Conservation (phyloP, 78 protist genomes). For the Dictyostelium firmibasis region DNA sequence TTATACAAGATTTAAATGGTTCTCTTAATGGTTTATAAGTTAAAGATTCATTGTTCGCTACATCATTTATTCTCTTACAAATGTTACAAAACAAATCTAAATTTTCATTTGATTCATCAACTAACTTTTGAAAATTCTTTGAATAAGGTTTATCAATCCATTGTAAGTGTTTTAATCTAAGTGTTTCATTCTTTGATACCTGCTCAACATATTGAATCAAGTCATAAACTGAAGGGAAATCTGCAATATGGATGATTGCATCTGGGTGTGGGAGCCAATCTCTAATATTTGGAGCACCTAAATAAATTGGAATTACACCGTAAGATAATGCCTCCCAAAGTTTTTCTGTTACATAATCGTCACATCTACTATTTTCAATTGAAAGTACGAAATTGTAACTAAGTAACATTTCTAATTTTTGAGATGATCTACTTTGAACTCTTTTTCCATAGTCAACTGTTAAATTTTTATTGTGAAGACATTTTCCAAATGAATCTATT, state of each 20-base stretch:
- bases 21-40: neutral
- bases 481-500: neutral
- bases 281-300: conserved; percentile 64
- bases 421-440: neutral
- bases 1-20: neutral
- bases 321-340: conserved; percentile 1
- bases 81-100: neutral
- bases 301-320: conserved; percentile 39
- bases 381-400: neutral
- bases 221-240: conserved; percentile 19
- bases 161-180: conserved; percentile 2
- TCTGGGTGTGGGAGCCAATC: conserved; percentile 36
- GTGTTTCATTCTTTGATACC: conserved; percentile 15
- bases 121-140: neutral
- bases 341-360: neutral
- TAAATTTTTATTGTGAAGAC: neutral
- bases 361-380: neutral
- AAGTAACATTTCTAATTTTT: neutral
- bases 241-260: conserved; percentile 14
- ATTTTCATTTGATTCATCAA: neutral
- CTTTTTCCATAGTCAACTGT: neutral
- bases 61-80: neutral
- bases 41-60: neutral
- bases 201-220: conserved; percentile 1
- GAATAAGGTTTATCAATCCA: conserved; percentile 9